A percentile compares a stretch with the other conserved stretches of the same genome.
These are phyloP conservation scores for Fraxinus baroniana DNA, from an alignment of 305 asterid species.

Conservation along the genomic window DNA sequence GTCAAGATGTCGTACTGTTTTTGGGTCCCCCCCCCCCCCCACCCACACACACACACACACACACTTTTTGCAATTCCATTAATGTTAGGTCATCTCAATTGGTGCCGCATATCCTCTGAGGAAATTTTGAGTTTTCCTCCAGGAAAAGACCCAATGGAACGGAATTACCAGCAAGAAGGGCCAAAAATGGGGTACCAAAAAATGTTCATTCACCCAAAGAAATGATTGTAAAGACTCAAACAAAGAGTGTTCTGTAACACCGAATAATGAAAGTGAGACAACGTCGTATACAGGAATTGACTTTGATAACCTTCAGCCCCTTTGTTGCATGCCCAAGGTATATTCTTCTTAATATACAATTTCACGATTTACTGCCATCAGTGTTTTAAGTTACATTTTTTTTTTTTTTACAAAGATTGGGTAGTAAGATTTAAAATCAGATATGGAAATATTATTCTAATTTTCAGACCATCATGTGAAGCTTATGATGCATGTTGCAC, in stretches of 20 bases:
- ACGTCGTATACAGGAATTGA: constrained; percentile 36
- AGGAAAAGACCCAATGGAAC: constrained; percentile 73
- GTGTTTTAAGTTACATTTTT: background rate
- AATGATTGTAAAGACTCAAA: constrained; percentile 38
- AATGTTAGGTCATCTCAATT: constrained; percentile 20
- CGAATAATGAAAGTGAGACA: constrained; percentile 34
- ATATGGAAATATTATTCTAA: background rate
- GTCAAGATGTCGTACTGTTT: background rate
- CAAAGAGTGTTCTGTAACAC: constrained; percentile 35
- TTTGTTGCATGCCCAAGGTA: constrained; percentile 67
- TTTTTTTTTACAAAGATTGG: background rate
- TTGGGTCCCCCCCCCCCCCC: background rate
- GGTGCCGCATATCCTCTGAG: constrained; percentile 8
- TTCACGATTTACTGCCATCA: background rate
- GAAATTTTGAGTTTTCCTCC: constrained; percentile 22
- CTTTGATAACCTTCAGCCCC: constrained; percentile 72
- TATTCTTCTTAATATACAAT: constrained; percentile 5
- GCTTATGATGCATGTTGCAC: background rate
- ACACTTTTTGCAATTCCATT: background rate
- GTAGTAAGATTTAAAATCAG: background rate
- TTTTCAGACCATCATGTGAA: background rate
- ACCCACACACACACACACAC: too few relatives aligned
- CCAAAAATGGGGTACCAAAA: constrained; percentile 88
- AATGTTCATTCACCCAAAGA: constrained; percentile 41
- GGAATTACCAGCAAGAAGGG: constrained; percentile 94